Percentiles rank a stretch among this genome's conserved stretches.
phyloP scores from a whole-genome alignment of 2,329 filamentous ascomycete genomes.

The Chaetomiaceae sp. region DNA sequence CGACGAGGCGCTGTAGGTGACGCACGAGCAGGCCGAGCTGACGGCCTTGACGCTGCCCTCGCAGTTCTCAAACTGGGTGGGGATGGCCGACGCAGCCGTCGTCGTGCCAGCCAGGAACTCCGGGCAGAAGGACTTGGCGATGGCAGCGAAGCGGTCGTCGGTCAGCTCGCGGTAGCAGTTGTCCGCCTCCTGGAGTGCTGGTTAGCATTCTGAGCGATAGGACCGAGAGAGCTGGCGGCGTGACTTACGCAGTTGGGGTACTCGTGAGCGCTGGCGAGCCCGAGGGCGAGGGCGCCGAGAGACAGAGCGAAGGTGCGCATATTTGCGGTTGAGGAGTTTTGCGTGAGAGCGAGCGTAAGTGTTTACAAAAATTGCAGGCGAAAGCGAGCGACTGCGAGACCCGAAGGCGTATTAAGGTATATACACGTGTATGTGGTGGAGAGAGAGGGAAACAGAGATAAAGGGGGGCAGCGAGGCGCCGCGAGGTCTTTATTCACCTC shows the following conservation, averaged over 20 bases:
- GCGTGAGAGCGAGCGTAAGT: slow-evolving; percentile 10
- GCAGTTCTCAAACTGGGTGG: slow-evolving; percentile 26
- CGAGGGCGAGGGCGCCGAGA: slow-evolving; percentile 23
- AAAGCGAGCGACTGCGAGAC: slow-evolving; percentile 22
- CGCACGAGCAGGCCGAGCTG: slow-evolving; percentile 31
- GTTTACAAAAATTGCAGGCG: slow-evolving; percentile 11
- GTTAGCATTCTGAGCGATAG: not conserved
- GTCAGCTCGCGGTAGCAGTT: slow-evolving; percentile 27
- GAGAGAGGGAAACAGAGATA: not conserved
- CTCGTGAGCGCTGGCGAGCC: slow-evolving; percentile 21
- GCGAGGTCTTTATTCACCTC: slow-evolving; percentile 11
- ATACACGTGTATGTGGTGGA: slow-evolving; percentile 1
- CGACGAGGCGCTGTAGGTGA: slow-evolving; percentile 22
- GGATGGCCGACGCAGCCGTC: slow-evolving; percentile 22
- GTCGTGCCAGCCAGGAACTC: slow-evolving; percentile 25
- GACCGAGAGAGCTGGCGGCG: not conserved
- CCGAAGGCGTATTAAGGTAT: slow-evolving; percentile 18
- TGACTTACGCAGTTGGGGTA: slow-evolving; percentile 25
- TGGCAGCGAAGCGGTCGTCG: slow-evolving; percentile 19
- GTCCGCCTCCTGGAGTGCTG: slow-evolving; percentile 20
- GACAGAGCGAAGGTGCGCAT: slow-evolving; percentile 24
- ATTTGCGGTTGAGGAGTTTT: slow-evolving; percentile 2
- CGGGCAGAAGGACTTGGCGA: slow-evolving; percentile 23
- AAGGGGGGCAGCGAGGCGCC: not conserved
- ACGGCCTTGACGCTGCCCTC: slow-evolving; percentile 19